Evolutionary conservation across 257 asterid species (phyloP).

Genomic region (Fraxinus excelsior): DNA sequence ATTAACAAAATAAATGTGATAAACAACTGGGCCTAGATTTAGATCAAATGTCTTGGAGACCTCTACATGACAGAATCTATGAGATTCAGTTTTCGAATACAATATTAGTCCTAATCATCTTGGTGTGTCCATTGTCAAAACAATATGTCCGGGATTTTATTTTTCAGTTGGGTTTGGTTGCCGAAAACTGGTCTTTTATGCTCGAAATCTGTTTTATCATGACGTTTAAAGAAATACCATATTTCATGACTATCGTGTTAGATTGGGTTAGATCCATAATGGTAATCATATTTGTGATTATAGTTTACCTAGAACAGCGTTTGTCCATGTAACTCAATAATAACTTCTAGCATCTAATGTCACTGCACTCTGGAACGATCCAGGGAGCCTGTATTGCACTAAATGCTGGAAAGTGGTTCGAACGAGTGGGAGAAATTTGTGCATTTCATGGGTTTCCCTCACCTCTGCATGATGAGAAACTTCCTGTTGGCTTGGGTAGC

Average conservation of each 20-base stretch:
- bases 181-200: constrained; percentile 11
- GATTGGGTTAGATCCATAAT: constrained; percentile 12
- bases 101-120: constrained; percentile 11
- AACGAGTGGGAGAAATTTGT: constrained; percentile 68
- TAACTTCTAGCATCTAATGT: constrained; percentile 23
- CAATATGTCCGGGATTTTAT: constrained; percentile 12
- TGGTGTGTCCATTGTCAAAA: neutral
- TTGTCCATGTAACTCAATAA: constrained; percentile 21
- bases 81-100: constrained; percentile 19
- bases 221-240: constrained; percentile 16
- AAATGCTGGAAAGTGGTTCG: constrained; percentile 80
- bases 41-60: constrained; percentile 16
- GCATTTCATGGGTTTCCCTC: constrained; percentile 62
- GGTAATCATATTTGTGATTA: constrained; percentile 15
- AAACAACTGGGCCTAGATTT: constrained; percentile 7
- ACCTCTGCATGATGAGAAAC: constrained; percentile 79
- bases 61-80: constrained; percentile 10
- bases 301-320: constrained; percentile 13
- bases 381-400: constrained; percentile 97
- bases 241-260: constrained; percentile 13
- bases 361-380: constrained; percentile 28
- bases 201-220: constrained; percentile 9
- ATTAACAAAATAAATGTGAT: constrained; percentile 10
- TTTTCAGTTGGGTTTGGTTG: neutral
- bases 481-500: constrained; percentile 98